Evolutionary conservation across 345 rosid genomes (phyloP), one percentile per base, ranked within the genome.

Genomic region (Populus euphratica): DNA sequence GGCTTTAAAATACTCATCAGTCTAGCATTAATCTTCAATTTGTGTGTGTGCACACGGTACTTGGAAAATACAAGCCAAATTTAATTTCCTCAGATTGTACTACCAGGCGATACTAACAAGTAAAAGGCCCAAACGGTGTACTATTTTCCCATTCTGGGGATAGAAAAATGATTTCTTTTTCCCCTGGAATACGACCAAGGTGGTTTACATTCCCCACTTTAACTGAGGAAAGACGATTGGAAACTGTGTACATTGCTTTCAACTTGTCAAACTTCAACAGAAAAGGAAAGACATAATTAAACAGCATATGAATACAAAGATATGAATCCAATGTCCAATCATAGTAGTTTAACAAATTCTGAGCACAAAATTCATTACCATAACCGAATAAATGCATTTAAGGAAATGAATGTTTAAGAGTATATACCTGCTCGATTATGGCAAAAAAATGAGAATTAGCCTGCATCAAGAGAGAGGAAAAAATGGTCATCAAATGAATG

Each of bases 371-470:
- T 68, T 35, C 43, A 61, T 52, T 12, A 72, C 54, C 31, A 17
- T n/a, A 69, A 64, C 20, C 29, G 33, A 9, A 36, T n/a, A 50
- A 49, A 39, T 68, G 36, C 18, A 36, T 8, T 5, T 68, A 52
- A 5, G 23, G 1, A 43, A 70, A 70, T 13, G 75, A 65, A n/a
- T 70, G 52, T 12, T 50, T 61, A 0, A 1, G 63, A 17, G 38
- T 21, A 33, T 8, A 61, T 82, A 94, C 99, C 99, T 96, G 97
- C 84, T 96, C 99, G 68, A 96, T 92, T 79, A 96, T 90, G 81
- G 98, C 90, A 89, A 84, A 96, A 79, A 86, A 96, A 89, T 96
- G 99, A 41, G 99, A 96, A 89, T 96, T 96, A 59, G 99, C 99
- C 99, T 96, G 86, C 88, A 91, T 44, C 63, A 73, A 81, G 80